phyloP scores from a whole-genome alignment of 2,329 filamentous ascomycete genomes.

The Scorias spongiosa region DNA sequence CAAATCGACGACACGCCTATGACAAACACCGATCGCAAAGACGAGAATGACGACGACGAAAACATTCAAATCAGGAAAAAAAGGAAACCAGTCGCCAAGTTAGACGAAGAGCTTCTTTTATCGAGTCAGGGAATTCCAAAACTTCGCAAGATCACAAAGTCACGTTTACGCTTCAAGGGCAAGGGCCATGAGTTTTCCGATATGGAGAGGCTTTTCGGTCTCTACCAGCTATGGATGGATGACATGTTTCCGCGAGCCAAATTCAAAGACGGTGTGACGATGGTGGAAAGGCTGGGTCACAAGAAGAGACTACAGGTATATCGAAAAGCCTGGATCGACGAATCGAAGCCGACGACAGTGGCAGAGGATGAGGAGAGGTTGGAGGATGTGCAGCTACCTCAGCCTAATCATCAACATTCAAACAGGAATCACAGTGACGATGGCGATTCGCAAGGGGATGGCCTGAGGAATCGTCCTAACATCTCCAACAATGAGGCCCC shows the following conservation, averaged over 20 bases:
- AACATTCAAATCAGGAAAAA: slow-evolving; percentile 68
- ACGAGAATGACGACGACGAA: slow-evolving; percentile 1
- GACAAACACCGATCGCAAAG: background rate
- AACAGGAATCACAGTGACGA: too few species aligned
- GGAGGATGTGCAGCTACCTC: background rate
- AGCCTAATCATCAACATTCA: background rate
- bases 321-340: slow-evolving; percentile 71
- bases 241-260: slow-evolving; percentile 89
- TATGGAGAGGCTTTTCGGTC: slow-evolving; percentile 62
- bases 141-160: slow-evolving; percentile 54
- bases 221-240: slow-evolving; percentile 95
- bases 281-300: slow-evolving; percentile 89
- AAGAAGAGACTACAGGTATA: slow-evolving; percentile 61
- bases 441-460: too few species aligned
- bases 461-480: slow-evolving; percentile 6
- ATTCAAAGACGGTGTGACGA: slow-evolving; percentile 74
- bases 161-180: slow-evolving; percentile 65
- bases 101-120: slow-evolving; percentile 71
- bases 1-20: slow-evolving; percentile 22
- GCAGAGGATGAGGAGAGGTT: slow-evolving; percentile 8
- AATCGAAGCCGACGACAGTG: slow-evolving; percentile 40
- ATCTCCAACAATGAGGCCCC: background rate
- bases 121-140: slow-evolving; percentile 73
- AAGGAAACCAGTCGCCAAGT: slow-evolving; percentile 63
- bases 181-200: slow-evolving; percentile 96